Evolutionary conservation across 2,329 filamentous ascomycete species (phyloP).

Genomic region (Calonectria montana): DNA sequence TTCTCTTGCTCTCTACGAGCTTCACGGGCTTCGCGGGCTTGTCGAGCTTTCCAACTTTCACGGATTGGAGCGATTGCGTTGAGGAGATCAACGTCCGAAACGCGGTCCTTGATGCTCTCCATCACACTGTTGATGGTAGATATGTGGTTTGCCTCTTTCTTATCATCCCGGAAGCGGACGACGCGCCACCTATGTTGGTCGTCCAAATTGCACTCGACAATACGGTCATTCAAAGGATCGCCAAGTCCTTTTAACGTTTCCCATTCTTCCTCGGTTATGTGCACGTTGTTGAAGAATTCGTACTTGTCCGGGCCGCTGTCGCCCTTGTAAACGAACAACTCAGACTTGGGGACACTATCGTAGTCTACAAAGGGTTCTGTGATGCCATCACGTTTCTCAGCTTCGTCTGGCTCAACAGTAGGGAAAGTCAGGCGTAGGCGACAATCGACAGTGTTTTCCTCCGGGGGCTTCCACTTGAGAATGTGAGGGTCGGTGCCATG

Average conservation of each 20-base stretch:
- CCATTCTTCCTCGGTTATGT: constrained; percentile 84
- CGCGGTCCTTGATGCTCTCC: constrained; percentile 87
- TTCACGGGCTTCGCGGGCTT: constrained; percentile 41
- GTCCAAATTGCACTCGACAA: constrained; percentile 92
- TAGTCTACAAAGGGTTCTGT: constrained; percentile 79
- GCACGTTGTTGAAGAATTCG: constrained; percentile 73
- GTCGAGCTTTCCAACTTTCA: constrained; percentile 80
- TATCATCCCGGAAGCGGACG: constrained; percentile 92
- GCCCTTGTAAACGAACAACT: constrained; percentile 77
- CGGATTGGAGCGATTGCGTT: constrained; percentile 77
- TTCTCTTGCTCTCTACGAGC: constrained; percentile 41
- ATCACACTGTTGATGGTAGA: constrained; percentile 87
- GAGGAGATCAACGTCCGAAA: constrained; percentile 85
- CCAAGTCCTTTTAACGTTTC: constrained; percentile 78
- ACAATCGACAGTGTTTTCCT: constrained; percentile 97
- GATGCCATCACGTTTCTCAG: constrained; percentile 74
- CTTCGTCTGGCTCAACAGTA: constrained; percentile 72
- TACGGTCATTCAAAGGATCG: constrained; percentile 84
- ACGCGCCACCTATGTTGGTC: constrained; percentile 82
- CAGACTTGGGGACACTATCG: constrained; percentile 79
- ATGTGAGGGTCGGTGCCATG: constrained; percentile 94
- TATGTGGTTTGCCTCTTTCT: constrained; percentile 89
- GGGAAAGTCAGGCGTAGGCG: constrained; percentile 83
- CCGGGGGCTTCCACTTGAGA: constrained; percentile 96
- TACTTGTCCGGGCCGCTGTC: constrained; percentile 66